Evolutionary conservation across 2,329 filamentous ascomycete genomes (phyloP).

Genomic region (Fusarium abutilonis): DNA sequence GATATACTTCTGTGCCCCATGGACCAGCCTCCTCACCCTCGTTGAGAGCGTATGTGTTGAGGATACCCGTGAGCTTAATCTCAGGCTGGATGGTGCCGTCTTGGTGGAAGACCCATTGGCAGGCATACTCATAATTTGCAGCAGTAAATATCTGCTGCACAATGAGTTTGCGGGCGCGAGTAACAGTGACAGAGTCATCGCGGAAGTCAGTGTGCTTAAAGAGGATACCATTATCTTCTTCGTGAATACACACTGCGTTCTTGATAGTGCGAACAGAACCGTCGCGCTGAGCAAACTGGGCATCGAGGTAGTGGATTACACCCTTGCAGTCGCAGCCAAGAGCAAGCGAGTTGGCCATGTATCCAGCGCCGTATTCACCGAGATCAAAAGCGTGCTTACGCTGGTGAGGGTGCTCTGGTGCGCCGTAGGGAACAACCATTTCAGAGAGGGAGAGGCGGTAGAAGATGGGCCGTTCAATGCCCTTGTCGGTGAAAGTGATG

Average conservation of each 20-base stretch:
- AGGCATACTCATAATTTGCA: constrained; percentile 90
- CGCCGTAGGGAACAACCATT: constrained; percentile 93
- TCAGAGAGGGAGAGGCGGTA: constrained; percentile 89
- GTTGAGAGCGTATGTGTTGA: constrained; percentile 89
- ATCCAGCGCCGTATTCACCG: constrained; percentile 82
- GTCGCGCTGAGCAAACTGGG: constrained; percentile 80
- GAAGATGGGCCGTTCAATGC: constrained; percentile 79
- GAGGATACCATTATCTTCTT: constrained; percentile 89
- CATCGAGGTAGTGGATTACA: constrained; percentile 90
- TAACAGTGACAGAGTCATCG: constrained; percentile 87
- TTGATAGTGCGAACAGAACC: constrained; percentile 84
- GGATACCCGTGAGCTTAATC: constrained; percentile 88
- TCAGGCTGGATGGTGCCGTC: constrained; percentile 93
- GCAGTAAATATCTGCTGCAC: constrained; percentile 94
- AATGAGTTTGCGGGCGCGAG: constrained; percentile 84
- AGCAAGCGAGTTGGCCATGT: constrained; percentile 82
- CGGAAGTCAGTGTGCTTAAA: constrained; percentile 97
- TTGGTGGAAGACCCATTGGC: constrained; percentile 82
- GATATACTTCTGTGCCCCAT: constrained; percentile 90
- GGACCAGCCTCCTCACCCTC: constrained; percentile 82
- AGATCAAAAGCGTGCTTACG: constrained; percentile 85
- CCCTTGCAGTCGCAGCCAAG: constrained; percentile 89
- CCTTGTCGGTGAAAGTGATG: constrained; percentile 88
- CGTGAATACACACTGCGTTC: constrained; percentile 95
- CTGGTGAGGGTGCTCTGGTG: constrained; percentile 82